Base-by-base conservation (phyloP, 2,329 filamentous ascomycete species). In the Paraphaeosphaeria sporulosa region DNA sequence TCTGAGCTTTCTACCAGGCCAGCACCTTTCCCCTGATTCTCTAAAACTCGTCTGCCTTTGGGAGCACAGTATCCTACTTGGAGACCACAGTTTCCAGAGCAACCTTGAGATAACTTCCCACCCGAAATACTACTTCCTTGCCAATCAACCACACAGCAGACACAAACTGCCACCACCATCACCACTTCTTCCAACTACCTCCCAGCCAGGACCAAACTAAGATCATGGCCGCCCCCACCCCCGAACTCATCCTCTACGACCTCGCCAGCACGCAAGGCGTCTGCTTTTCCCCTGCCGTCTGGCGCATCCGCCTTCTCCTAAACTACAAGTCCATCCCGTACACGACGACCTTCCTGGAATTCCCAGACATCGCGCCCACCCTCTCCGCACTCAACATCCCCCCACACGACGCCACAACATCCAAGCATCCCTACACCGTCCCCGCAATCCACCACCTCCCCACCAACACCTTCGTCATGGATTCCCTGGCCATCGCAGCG, bases 291-390 rank as follows among this genome's bases (percentile, higher is more conserved):
- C 79, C 79, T 4, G 65, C 65, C 40, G 78, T 79, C 58, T 81
- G 79, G 78, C 76, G 78, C 52, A 80, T 80, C 63, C 79, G 80
- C 57, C 67, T 82, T 21, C 75, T 81, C 71, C 78, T 82, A 19
- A 81, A 81, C 63, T 81, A 80, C 55, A 81, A 81, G 66, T 50
- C 70, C 1, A 75, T 82, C 30, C 71, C 79, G 19, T 81, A 81
- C 64, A 71, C 52, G 43, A 81, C 78, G 8, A 51, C 79, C 56
- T 82, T 80, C 54, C 72, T 82, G 30, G 79, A 81, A 57, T 80
- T 81, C 56, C 77, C 75, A 1, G 79, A 82, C 49, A 81, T 82
- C 62, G 77, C 79, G 61, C 73, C 76, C 2, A 80, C 77, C 2
- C 64, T 81, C n/a, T 77, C 78, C 70, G 71, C 50, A 30, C 70